A percentile compares a stretch with the other conserved stretches of the same genome.
phyloP scores from a whole-genome alignment of 2,329 filamentous ascomycete species.

The Penicillium sp. region DNA sequence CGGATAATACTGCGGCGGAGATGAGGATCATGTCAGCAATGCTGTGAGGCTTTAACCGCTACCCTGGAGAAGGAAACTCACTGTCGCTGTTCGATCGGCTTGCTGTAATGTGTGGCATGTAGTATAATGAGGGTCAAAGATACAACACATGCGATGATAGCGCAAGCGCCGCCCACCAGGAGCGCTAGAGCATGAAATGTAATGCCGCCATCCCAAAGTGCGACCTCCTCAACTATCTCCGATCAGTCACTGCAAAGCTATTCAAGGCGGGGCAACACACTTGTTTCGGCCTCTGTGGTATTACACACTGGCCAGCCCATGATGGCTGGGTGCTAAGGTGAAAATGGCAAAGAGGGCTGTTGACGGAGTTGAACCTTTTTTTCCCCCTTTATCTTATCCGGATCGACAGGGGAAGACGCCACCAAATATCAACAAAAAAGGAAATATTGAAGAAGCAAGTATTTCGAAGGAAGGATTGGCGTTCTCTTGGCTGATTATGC shows the following conservation, averaged over 20 bases:
- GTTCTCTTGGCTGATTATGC: background rate
- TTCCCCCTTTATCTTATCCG: conserved; percentile 21
- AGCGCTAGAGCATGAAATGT: conserved; percentile 59
- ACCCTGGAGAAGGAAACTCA: conserved; percentile 63
- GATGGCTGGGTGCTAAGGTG: conserved; percentile 11
- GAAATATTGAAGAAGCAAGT: background rate
- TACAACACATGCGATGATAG: conserved; percentile 49
- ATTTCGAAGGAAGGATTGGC: background rate
- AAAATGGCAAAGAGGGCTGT: background rate
- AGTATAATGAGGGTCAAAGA: conserved; percentile 55
- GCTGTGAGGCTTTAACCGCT: background rate
- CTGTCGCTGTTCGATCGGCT: conserved; percentile 60
- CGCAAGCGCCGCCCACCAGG: conserved; percentile 53
- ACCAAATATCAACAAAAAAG: conserved; percentile 6
- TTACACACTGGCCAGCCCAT: conserved; percentile 52
- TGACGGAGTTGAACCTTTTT: conserved; percentile 12
- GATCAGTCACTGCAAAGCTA: conserved; percentile 10
- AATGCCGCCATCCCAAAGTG: conserved; percentile 51
- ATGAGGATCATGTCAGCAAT: conserved; percentile 48
- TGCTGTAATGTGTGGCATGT: conserved; percentile 60
- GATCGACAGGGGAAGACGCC: conserved; percentile 16
- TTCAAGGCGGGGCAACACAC: conserved; percentile 28
- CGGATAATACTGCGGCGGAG: conserved; percentile 66
- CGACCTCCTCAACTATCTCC: conserved; percentile 44
- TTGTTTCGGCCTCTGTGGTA: conserved; percentile 48